Evolutionary conservation across 352 stramenopile genomes (phyloP).

Genomic region (Phytophthora colocasiae): DNA sequence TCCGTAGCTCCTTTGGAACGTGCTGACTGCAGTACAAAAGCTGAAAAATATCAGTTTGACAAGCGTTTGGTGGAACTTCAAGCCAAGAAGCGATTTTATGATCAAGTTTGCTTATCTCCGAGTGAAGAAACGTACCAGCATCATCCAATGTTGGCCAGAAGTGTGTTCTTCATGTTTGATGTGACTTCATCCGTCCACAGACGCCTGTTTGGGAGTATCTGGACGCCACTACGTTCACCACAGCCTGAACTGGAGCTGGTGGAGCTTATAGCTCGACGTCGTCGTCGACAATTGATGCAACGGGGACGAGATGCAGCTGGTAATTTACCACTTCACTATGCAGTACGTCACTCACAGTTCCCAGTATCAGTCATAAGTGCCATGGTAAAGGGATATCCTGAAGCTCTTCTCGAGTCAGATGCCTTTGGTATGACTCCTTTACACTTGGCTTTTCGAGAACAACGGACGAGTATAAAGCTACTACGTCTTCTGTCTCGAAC

Average conservation of each 20-base stretch:
- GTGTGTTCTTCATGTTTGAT: slow-evolving; percentile 55
- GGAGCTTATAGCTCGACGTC: slow-evolving; percentile 58
- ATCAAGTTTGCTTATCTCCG: slow-evolving; percentile 23
- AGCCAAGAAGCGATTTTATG: slow-evolving; percentile 56
- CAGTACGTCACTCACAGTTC: slow-evolving; percentile 48
- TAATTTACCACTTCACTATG: slow-evolving; percentile 68
- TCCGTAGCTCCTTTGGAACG: slow-evolving; percentile 48
- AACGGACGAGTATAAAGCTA: slow-evolving; percentile 29
- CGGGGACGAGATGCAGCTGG: slow-evolving; percentile 47
- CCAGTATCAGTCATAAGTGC: slow-evolving; percentile 40
- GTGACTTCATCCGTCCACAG: slow-evolving; percentile 50
- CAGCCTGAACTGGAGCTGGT: slow-evolving; percentile 43
- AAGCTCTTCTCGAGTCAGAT: slow-evolving; percentile 52
- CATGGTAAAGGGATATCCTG: slow-evolving; percentile 48
- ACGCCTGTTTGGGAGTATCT: slow-evolving; percentile 58
- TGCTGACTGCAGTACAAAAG: slow-evolving; percentile 52
- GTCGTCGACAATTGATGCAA: slow-evolving; percentile 59
- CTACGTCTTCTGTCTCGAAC: slow-evolving; percentile 34
- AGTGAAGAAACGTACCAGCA: slow-evolving; percentile 15
- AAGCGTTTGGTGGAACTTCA: slow-evolving; percentile 46
- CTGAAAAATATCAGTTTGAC: slow-evolving; percentile 51
- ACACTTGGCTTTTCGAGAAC: slow-evolving; percentile 63
- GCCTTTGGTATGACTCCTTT: slow-evolving; percentile 69
- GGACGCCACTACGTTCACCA: slow-evolving; percentile 42
- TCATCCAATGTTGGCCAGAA: slow-evolving; percentile 33